A percentile compares a stretch with the other conserved stretches of the same genome.
phyloP scores from a whole-genome alignment of 2,329 filamentous ascomycete species.

The Talaromyces sp. region DNA sequence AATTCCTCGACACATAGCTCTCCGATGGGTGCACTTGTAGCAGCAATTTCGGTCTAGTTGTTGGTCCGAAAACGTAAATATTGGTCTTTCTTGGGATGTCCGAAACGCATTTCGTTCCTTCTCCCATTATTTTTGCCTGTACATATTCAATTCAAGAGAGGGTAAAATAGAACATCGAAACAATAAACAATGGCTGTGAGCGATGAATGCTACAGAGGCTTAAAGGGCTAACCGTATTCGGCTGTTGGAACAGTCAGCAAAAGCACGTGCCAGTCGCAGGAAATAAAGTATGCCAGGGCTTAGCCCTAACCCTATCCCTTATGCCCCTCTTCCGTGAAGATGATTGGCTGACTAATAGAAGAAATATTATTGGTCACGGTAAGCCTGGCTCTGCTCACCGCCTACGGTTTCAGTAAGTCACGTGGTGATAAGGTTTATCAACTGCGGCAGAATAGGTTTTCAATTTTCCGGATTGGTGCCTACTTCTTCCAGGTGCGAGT shows the following conservation, averaged over 20 bases:
- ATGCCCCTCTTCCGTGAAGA: too few species aligned
- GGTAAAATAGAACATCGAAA: not conserved
- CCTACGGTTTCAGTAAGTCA: not conserved
- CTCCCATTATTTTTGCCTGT: not conserved
- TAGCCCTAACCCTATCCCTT: too few species aligned
- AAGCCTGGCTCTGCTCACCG: not conserved
- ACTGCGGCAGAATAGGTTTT: conserved; percentile 1
- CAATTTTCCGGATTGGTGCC: not conserved
- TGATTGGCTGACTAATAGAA: too few species aligned
- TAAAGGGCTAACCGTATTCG: too few species aligned
- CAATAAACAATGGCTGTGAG: not conserved
- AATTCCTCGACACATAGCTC: conserved; percentile 59
- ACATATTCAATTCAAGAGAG: not conserved
- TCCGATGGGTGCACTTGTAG: conserved; percentile 63
- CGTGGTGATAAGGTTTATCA: conserved; percentile 1
- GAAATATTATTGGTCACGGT: too few species aligned
- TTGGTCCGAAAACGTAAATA: not conserved
- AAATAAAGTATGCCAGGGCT: too few species aligned
- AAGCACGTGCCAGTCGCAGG: too few species aligned
- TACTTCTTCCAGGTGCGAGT: not conserved
- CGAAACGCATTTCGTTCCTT: not conserved
- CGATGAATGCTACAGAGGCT: not conserved
- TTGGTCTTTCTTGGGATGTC: not conserved
- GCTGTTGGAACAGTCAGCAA: too few species aligned
- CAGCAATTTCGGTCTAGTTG: conserved; percentile 38